Evolutionary conservation across 257 asterid genomes (phyloP).

Genomic region (Cynanchum wilfordii): DNA sequence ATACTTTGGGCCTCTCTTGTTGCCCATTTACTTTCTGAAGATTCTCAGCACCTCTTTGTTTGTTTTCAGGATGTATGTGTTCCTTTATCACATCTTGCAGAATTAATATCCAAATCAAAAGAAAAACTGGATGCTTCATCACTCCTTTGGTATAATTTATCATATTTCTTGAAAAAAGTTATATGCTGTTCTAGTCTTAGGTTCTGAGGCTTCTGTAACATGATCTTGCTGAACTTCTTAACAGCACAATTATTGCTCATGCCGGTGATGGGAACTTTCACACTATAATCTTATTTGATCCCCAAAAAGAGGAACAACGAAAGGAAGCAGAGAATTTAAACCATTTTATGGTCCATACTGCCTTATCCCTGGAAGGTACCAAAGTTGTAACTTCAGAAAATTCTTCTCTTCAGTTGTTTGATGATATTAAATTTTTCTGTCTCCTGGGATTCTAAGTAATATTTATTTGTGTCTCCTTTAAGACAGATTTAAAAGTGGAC

Average conservation of each 20-base stretch:
- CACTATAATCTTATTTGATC: slow-evolving; percentile 68
- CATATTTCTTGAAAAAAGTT: neutral
- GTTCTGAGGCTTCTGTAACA: neutral
- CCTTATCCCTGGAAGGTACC: slow-evolving; percentile 91
- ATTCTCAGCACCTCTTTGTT: neutral
- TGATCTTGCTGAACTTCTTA: slow-evolving; percentile 1
- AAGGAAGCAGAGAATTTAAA: slow-evolving; percentile 87
- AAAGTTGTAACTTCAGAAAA: neutral
- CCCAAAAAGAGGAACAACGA: slow-evolving; percentile 53
- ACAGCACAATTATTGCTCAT: slow-evolving; percentile 95
- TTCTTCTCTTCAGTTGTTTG: neutral
- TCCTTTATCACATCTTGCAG: slow-evolving; percentile 84
- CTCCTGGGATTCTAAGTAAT: neutral
- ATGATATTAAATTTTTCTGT: neutral
- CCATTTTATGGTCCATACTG: slow-evolving; percentile 82
- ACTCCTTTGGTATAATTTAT: slow-evolving; percentile 53
- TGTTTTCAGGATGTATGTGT: slow-evolving; percentile 83
- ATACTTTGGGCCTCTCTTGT: neutral
- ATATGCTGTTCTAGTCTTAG: neutral
- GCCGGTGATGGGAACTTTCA: slow-evolving; percentile 99
- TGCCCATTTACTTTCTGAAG: neutral
- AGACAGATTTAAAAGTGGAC: too few relatives aligned
- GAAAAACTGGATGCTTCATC: slow-evolving; percentile 72
- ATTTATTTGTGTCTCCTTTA: neutral
- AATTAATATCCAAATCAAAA: slow-evolving; percentile 74